Percentiles rank a stretch among this genome's conserved stretches.
These are phyloP conservation scores for Wickerhamomyces sydowiorum DNA, from an alignment of 805 yeast species.

Conservation along the genomic window DNA sequence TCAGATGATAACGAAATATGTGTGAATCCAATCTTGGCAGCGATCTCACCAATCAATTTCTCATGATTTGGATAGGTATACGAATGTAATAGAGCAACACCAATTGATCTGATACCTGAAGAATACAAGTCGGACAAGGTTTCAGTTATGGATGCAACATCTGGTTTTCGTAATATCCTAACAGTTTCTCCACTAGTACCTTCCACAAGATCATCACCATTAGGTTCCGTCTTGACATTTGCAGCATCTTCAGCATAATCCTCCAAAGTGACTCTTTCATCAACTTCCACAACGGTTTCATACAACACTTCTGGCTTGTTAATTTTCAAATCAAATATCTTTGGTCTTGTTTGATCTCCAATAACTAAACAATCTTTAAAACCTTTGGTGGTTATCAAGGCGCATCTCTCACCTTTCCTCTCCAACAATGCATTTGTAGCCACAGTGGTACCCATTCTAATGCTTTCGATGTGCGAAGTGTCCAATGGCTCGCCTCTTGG, in stretches of 20 bases:
- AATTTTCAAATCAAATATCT: conserved; percentile 79
- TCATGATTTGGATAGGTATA: conserved; percentile 75
- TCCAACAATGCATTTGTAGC: conserved; percentile 95
- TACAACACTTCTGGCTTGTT: conserved; percentile 67
- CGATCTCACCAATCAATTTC: conserved; percentile 48
- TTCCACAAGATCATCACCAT: conserved; percentile 31
- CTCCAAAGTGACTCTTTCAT: conserved; percentile 85
- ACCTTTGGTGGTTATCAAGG: conserved; percentile 82
- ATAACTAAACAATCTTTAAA: conserved; percentile 76
- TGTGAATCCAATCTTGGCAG: conserved; percentile 58
- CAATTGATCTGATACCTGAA: conserved; percentile 62
- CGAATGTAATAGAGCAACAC: conserved; percentile 67
- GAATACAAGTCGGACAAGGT: conserved; percentile 40
- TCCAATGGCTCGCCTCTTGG: conserved; percentile 59
- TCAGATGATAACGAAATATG: conserved; percentile 65
- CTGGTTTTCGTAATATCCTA: conserved; percentile 47
- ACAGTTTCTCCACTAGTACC: conserved; percentile 71
- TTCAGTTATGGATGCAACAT: conserved; percentile 34
- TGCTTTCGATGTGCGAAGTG: conserved; percentile 54
- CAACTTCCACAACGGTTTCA: conserved; percentile 73
- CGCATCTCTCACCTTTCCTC: conserved; percentile 86
- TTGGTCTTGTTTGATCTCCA: conserved; percentile 90
- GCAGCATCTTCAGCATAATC: conserved; percentile 73
- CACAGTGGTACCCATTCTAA: conserved; percentile 91
- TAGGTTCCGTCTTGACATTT: conserved; percentile 14